Evolutionary conservation across 2,329 filamentous ascomycete genomes (phyloP), one percentile per base, ranked within the genome.

Genomic region (Penicillium brasilianum): DNA sequence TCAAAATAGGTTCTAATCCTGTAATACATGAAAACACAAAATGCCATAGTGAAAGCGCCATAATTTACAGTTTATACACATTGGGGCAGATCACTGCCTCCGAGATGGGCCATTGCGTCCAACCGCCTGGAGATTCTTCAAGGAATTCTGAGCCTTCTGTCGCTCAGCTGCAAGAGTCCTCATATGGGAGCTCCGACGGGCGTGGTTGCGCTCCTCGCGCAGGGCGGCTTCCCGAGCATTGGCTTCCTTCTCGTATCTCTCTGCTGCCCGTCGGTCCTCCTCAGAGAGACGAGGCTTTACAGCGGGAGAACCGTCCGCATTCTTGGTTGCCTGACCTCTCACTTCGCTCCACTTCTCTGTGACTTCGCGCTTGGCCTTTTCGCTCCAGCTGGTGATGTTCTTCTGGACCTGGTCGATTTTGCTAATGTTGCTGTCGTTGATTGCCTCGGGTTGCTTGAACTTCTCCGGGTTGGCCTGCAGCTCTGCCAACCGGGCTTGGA

Each of bases 181-280:
- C 62, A 71, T 46, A 54, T 76, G 66, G 22, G 71, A 66, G 30
- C 69, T 61, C 46, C 73, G 68, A 7, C 71, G 71, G 18, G 74
- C 70, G 54, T 77, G 72, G 34, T 77, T 78, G 16, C 72, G 69
- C 59, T 76, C 69, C 55, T 77, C 72, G 46, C 76, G 74, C 57
- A 73, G 74, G 41, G 60, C 66, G 10, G 69, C 64, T 32, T 74
- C 67, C 36, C 74, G 67, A 14, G 71, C 66, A 25, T 57, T 66
- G 28, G 72, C 66, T 39, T 66, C 68, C 41, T 66, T 58, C 53
- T 76, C 73, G 32, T 76, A 76, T n/a, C 71, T 63, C n/a, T 62
- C 57, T 1, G 71, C 71, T 13, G 64, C 69, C 55, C 68, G 72
- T n/a, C 72, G 65, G 44, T 76, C 68, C n/a, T 72, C 71, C 37